Evolutionary conservation across 768 basidiomycete species (phyloP).

Genomic region (Crucibulum laeve): DNA sequence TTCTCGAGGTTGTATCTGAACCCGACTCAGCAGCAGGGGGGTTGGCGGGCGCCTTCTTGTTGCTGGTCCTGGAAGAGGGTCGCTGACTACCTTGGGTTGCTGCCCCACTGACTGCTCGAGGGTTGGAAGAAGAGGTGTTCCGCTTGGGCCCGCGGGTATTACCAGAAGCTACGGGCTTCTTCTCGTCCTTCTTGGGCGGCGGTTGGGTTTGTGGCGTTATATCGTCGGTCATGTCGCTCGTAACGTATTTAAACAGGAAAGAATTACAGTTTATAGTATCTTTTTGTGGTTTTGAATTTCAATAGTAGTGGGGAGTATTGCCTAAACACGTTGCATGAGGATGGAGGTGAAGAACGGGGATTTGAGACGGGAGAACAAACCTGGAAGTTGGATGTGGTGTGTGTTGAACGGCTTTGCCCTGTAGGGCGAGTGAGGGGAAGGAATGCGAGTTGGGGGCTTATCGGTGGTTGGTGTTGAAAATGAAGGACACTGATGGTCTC

Average conservation of each 20-base stretch:
- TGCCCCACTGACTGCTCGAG: constrained; percentile 31
- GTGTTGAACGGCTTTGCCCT: constrained; percentile 76
- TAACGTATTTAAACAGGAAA: constrained; percentile 46
- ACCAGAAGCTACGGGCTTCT: constrained; percentile 49
- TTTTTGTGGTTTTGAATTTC: constrained; percentile 36
- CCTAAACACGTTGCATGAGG: constrained; percentile 4
- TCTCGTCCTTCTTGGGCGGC: constrained; percentile 69
- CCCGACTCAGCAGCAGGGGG: constrained; percentile 56
- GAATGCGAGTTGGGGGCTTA: constrained; percentile 41
- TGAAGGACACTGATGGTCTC: constrained; percentile 26
- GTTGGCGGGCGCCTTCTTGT: constrained; percentile 49
- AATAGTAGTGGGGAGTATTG: constrained; percentile 10
- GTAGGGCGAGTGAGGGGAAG: constrained; percentile 80
- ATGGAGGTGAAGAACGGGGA: background rate
- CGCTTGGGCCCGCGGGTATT: constrained; percentile 56
- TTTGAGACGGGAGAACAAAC: constrained; percentile 21
- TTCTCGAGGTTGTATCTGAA: constrained; percentile 65
- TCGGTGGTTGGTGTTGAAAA: constrained; percentile 42
- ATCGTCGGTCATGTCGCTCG: constrained; percentile 90
- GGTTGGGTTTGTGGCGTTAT: constrained; percentile 53
- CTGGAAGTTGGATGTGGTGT: constrained; percentile 33
- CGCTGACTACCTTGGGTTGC: constrained; percentile 42
- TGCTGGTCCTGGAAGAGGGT: constrained; percentile 64
- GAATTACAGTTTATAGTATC: constrained; percentile 47
- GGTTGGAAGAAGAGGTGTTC: constrained; percentile 45